Base-by-base conservation (phyloP, 2,329 filamentous ascomycete genomes). In the Fusarium cyanostomum region DNA sequence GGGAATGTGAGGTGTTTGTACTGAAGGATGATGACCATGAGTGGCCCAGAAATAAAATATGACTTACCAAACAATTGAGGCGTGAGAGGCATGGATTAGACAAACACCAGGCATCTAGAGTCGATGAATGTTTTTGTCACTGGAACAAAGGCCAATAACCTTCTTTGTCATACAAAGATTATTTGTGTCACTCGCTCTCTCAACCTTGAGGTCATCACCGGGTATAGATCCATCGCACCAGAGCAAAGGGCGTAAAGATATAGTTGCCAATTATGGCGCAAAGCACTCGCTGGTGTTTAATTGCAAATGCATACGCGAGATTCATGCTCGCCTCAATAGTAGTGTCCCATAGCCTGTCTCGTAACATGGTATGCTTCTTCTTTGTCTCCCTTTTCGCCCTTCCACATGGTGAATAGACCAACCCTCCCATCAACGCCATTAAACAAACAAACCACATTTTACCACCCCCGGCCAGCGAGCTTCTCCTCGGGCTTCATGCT, bases 391-490 rank as follows among this genome's bases (percentile, higher is more conserved):
- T 27, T 33, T 48, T 48, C 33, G 8, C 34, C 8, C 49, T 42
- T 39, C 16, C 4, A 6, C 21, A 65, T 66, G 49, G 62, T 65
- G 53, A 59, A 65, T 52, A 6, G 21, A 21, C 21, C 21, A 21
- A 21, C 4, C 38, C 31, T n/a, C 28, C 30, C 44, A 16, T 44
- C 59, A 56, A 58, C 38, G 44, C 58, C 55, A 57, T 53, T 49
- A 57, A 55, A 33, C 13, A 54, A 50, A 51, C 8, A 43, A 21
- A 13, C 9, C n/a, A 10, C 16, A 9, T 24, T 24, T 67, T 86
- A 97, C 92, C 92, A 97, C 9, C 94, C 94, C 58, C 94, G 83
- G 59, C 87, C 89, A 27, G 94, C 91, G 78, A 97, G 81, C 85
- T 92, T 96, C 78, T 97, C 90, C 57, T 84, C 84, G 51, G 92